Evolutionary conservation across 2,329 filamentous ascomycete genomes (phyloP).

Genomic region (Beauveria varroae): DNA sequence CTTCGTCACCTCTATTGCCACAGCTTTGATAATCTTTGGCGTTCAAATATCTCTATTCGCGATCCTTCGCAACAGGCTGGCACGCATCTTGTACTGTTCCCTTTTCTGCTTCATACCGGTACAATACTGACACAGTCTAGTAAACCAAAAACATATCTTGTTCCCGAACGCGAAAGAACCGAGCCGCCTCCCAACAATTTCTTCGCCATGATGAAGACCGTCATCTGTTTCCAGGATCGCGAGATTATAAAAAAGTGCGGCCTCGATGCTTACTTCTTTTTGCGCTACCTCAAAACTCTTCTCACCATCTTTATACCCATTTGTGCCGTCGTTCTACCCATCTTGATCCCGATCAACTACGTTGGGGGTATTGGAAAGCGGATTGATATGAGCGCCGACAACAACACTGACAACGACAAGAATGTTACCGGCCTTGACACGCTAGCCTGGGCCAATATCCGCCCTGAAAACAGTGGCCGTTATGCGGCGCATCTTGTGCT

Average conservation of each 20-base stretch:
- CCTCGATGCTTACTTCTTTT: conserved; percentile 93
- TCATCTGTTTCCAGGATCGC: conserved; percentile 63
- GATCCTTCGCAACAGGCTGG: conserved; percentile 67
- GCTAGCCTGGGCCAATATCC: conserved; percentile 84
- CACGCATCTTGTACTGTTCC: conserved; percentile 65
- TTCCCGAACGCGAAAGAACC: conserved; percentile 76
- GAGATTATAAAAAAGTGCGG: conserved; percentile 94
- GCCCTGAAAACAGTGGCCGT: conserved; percentile 52
- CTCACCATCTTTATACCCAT: conserved; percentile 89
- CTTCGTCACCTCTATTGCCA: conserved; percentile 58
- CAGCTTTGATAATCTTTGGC: conserved; percentile 55
- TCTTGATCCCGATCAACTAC: conserved; percentile 79
- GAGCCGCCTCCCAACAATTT: conserved; percentile 57
- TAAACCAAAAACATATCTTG: conserved; percentile 78
- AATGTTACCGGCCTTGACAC: conserved; percentile 62
- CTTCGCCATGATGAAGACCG: conserved; percentile 43
- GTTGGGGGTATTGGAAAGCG: conserved; percentile 58
- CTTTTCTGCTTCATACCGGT: background rate
- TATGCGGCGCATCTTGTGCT: conserved; percentile 82
- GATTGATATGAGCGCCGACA: conserved; percentile 30
- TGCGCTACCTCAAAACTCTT: conserved; percentile 71
- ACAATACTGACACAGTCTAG: conserved; percentile 31
- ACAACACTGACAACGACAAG: conserved; percentile 23
- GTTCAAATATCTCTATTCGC: conserved; percentile 64
- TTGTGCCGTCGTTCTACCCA: conserved; percentile 68